Evolutionary conservation across 2,329 filamentous ascomycete genomes (phyloP), one percentile per base, ranked within the genome.

Genomic region (Thelonectria rubi): DNA sequence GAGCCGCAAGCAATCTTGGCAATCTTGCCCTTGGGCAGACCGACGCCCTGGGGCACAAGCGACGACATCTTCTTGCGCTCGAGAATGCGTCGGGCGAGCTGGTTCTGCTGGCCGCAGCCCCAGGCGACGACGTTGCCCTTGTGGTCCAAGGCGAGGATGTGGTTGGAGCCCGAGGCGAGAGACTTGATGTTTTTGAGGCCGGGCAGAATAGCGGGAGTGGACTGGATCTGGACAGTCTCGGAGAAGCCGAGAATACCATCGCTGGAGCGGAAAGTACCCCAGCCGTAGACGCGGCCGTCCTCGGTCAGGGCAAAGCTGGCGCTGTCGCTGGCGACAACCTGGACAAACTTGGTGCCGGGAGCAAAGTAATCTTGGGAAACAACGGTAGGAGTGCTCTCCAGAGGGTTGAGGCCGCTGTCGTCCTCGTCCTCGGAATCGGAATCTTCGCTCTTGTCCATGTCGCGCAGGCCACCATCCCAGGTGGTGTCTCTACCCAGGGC

Each of bases 201-300:
- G 1, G 86, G 81, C 24, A 93, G 81, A 55, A 87, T 81, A 3
- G 80, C 69, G 2, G 87, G 86, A 0, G 78, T 82, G 14, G 69
- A 69, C 68, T 88, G 86, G 17, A 80, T 74, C 40, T 83, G 80
- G 58, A 83, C 79, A 14, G 78, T 78, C 58, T 84, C 79, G 54
- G 81, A 83, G 74, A 90, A 91, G 49, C 88, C 88, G 37, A 91
- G 84, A 58, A 88, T 85, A 55, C 87, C 87, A 65, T 89, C 86
- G 68, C 79, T 80, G 42, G 79, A 88, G 68, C 91, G 83, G 81
- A 95, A 95, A 12, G 91, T 93, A 40, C 92, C 92, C 91, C 92
- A 95, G 61, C 91, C 91, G 71, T 92, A 95, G 30, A 95, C 88
- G 52, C 85, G 82, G 17, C 92, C 92, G 61, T 91, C 87, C 47